Percentiles rank a stretch among this genome's conserved stretches.
Evolutionary conservation across 257 asterid species (phyloP).

Genomic region (Nicotiana paniculata): DNA sequence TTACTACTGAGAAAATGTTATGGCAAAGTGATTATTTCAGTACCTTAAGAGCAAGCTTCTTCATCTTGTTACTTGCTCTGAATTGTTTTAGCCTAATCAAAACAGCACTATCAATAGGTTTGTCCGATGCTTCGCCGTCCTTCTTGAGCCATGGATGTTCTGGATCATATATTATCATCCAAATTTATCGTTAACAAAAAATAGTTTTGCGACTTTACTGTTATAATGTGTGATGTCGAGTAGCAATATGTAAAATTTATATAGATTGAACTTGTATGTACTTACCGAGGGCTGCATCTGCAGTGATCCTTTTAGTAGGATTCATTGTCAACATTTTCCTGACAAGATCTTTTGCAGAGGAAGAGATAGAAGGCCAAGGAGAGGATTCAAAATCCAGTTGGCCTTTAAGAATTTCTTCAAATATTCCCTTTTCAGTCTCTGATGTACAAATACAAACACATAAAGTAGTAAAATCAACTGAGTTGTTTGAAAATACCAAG

Average conservation of each 20-base stretch:
- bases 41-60: conserved; percentile 88
- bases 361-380: conserved; percentile 45
- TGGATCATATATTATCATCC: conserved; percentile 21
- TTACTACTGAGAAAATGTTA: background rate
- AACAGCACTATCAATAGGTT: conserved; percentile 79
- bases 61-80: conserved; percentile 86
- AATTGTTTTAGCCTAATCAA: conserved; percentile 84
- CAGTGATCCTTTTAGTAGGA: conserved; percentile 34
- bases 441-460: background rate
- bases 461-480: background rate
- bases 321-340: conserved; percentile 32
- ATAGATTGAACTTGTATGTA: background rate
- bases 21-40: background rate
- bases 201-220: background rate
- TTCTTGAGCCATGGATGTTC: conserved; percentile 93
- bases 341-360: conserved; percentile 37
- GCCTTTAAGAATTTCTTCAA: conserved; percentile 25
- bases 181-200: background rate
- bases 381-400: conserved; percentile 28
- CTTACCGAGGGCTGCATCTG: conserved; percentile 35
- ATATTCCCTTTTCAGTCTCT: conserved; percentile 34
- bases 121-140: conserved; percentile 88
- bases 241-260: background rate
- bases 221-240: background rate
- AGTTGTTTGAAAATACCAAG: background rate